phyloP scores from a whole-genome alignment of 345 rosid species.

The Murraya koenigii region DNA sequence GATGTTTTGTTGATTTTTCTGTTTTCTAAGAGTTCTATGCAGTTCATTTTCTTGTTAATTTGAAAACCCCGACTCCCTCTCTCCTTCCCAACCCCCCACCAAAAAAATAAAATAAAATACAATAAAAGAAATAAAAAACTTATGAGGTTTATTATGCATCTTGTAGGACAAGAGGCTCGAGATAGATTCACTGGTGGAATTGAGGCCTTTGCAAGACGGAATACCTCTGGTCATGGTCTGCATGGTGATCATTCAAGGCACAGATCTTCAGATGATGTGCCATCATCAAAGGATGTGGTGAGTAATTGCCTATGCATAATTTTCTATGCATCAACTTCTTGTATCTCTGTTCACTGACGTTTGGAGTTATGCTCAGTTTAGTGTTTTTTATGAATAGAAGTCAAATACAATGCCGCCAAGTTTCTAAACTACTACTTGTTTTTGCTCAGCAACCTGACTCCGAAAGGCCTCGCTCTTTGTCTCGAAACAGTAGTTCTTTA shows the following conservation, averaged over 20 bases:
- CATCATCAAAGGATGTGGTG: slow-evolving; percentile 56
- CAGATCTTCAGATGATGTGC: slow-evolving; percentile 49
- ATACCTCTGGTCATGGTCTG: slow-evolving; percentile 48
- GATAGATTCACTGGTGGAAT: slow-evolving; percentile 82
- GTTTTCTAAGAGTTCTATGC: not conserved
- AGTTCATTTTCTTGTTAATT: not conserved
- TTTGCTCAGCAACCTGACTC: slow-evolving; percentile 55
- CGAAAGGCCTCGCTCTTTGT: slow-evolving; percentile 53
- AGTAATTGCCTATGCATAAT: slow-evolving; percentile 13
- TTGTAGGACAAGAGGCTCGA: slow-evolving; percentile 80
- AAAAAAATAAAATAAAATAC: no score
- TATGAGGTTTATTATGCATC: slow-evolving; percentile 2
- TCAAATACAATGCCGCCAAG: not conserved
- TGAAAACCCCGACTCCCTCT: not conserved
- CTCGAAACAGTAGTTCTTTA: slow-evolving; percentile 68
- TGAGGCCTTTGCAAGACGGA: slow-evolving; percentile 74
- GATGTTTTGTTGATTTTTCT: not conserved
- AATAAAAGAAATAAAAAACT: not conserved
- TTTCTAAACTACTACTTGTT: not conserved
- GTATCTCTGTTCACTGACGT: not conserved
- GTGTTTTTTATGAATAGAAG: not conserved
- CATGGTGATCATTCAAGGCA: slow-evolving; percentile 54
- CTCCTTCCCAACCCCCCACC: not conserved
- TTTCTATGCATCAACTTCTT: not conserved
- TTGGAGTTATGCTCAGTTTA: not conserved